phyloP scores from a whole-genome alignment of 805 yeast species.

The Isabelozyma heimii region DNA sequence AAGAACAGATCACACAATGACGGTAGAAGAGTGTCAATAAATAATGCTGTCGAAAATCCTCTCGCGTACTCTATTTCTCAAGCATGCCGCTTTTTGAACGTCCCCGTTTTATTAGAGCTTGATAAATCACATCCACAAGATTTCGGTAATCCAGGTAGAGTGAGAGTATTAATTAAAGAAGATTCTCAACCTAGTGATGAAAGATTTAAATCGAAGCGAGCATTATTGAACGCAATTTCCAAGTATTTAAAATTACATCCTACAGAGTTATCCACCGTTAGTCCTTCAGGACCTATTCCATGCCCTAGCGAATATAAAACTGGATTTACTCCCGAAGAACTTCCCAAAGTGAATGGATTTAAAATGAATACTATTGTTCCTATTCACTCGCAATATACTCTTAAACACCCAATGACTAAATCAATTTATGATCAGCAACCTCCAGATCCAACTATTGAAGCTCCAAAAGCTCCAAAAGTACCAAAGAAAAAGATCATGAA shows the following conservation, averaged over 20 bases:
- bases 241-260: slow-evolving; percentile 64
- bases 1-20: slow-evolving; percentile 66
- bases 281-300: slow-evolving; percentile 50
- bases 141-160: slow-evolving; percentile 97
- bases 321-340: slow-evolving; percentile 51
- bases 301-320: slow-evolving; percentile 60
- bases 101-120: slow-evolving; percentile 60
- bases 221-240: slow-evolving; percentile 58
- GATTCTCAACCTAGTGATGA: slow-evolving; percentile 41
- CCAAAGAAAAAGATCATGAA: slow-evolving; percentile 61
- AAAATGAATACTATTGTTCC: slow-evolving; percentile 86
- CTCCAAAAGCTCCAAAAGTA: slow-evolving; percentile 39
- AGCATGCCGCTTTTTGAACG: slow-evolving; percentile 50
- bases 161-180: slow-evolving; percentile 64
- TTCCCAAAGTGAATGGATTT: slow-evolving; percentile 84
- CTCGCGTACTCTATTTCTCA: slow-evolving; percentile 79
- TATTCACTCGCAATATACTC: slow-evolving; percentile 72
- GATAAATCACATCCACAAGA: slow-evolving; percentile 94
- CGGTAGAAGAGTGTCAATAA: slow-evolving; percentile 76
- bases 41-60: slow-evolving; percentile 81
- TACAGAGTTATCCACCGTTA: slow-evolving; percentile 61
- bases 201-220: slow-evolving; percentile 52
- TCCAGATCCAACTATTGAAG: slow-evolving; percentile 18
- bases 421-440: slow-evolving; percentile 56
- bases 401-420: slow-evolving; percentile 83